Evolutionary conservation across 2,329 filamentous ascomycete species (phyloP).

Genomic region (Arthrobotrys pseudoclavata): DNA sequence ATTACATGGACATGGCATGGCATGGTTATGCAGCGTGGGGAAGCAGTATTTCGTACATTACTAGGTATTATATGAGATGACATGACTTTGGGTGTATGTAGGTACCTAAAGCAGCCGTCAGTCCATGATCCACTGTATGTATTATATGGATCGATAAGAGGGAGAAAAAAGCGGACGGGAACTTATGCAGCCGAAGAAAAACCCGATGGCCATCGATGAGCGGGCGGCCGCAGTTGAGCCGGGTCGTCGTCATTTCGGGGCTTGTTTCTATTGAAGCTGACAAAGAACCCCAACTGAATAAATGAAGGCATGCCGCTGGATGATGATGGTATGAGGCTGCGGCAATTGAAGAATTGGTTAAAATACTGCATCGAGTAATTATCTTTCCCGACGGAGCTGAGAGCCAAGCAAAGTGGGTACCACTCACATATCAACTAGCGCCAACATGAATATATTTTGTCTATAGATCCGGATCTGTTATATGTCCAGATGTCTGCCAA

Average conservation of each 20-base stretch:
- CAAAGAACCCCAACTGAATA: not conserved
- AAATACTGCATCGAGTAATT: not conserved
- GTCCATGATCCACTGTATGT: not conserved
- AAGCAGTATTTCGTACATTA: not conserved
- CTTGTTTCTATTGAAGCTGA: not conserved
- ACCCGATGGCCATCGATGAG: conserved; percentile 5
- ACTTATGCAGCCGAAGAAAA: conserved; percentile 14
- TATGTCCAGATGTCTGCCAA: not conserved
- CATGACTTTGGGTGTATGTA: not conserved
- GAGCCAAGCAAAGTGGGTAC: not conserved
- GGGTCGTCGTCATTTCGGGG: conserved; percentile 14
- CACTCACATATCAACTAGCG: not conserved
- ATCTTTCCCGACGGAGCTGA: conserved; percentile 8
- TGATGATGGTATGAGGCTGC: conserved; percentile 7
- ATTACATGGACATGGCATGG: not conserved
- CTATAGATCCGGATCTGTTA: not conserved
- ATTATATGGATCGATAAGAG: not conserved
- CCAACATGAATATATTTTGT: too few species aligned
- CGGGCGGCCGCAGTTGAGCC: too few species aligned
- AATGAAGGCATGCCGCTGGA: not conserved
- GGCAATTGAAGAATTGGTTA: not conserved
- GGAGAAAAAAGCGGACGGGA: not conserved
- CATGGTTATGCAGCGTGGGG: not conserved
- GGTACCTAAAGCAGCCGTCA: not conserved
- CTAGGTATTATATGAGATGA: not conserved